phyloP scores from a whole-genome alignment of 169 alveolate genomes.

The Plasmodium vivax region DNA sequence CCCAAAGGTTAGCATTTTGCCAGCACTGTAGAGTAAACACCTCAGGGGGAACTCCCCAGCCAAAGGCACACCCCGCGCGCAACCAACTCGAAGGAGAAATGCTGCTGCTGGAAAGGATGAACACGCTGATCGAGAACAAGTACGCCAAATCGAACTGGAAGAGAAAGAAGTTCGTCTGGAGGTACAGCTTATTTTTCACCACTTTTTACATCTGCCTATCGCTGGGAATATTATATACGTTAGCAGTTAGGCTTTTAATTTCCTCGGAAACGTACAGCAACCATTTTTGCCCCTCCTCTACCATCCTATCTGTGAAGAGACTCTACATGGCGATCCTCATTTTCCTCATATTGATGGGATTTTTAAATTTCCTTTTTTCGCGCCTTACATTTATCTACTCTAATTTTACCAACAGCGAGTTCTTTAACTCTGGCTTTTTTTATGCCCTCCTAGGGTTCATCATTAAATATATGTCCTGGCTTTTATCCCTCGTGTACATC shows the following conservation, averaged over 20 bases:
- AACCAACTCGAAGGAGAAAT: not conserved
- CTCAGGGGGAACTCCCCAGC: not conserved
- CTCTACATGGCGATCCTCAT: conserved; percentile 13
- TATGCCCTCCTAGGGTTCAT: conserved; percentile 45
- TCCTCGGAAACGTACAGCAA: conserved; percentile 18
- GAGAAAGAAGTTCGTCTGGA: conserved; percentile 45
- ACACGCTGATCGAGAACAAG: conserved; percentile 51
- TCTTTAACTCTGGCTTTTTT: conserved; percentile 49
- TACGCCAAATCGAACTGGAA: conserved; percentile 56
- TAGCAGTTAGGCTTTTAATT: conserved; percentile 27
- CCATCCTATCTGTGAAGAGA: conserved; percentile 7
- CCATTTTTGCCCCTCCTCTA: conserved; percentile 20
- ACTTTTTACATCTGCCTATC: conserved; percentile 24
- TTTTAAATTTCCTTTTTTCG: conserved; percentile 43
- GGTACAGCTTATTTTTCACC: conserved; percentile 54
- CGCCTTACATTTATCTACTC: conserved; percentile 65
- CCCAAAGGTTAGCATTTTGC: not conserved
- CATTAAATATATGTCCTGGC: conserved; percentile 60
- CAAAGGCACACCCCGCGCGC: not conserved
- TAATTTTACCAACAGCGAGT: conserved; percentile 56
- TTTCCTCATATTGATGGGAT: conserved; percentile 54
- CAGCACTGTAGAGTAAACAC: not conserved
- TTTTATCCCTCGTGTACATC: conserved; percentile 40
- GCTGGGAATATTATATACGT: conserved; percentile 16
- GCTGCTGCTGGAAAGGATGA: conserved; percentile 35